Percentiles rank a stretch among this genome's conserved stretches.
Conservation (phyloP, 2,329 filamentous ascomycete species). For the Incumbomyces lentus region DNA sequence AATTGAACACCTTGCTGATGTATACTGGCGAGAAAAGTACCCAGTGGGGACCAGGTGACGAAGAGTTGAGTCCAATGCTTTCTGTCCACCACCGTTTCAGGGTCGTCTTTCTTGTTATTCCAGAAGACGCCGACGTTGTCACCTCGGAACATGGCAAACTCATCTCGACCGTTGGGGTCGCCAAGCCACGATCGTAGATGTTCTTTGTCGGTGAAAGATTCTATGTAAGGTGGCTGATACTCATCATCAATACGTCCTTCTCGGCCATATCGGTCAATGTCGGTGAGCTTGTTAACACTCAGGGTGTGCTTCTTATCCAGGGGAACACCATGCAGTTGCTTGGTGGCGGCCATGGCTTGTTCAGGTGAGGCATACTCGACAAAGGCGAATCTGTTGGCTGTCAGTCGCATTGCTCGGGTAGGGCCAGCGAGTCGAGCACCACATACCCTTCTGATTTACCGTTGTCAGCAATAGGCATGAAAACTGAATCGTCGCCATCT, state of each 20-base stretch:
- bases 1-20: constrained; percentile 94
- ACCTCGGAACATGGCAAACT: constrained; percentile 88
- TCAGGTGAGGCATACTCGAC: constrained; percentile 88
- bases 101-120: constrained; percentile 91
- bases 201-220: constrained; percentile 82
- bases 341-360: constrained; percentile 80
- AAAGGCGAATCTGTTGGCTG: constrained; percentile 67
- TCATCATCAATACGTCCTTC: constrained; percentile 90
- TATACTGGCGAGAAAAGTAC: constrained; percentile 88
- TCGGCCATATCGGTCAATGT: constrained; percentile 90
- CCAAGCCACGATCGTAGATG: constrained; percentile 89
- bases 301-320: constrained; percentile 97
- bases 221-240: constrained; percentile 70
- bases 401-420: constrained; percentile 11
- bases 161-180: constrained; percentile 80
- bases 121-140: constrained; percentile 92
- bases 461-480: constrained; percentile 86
- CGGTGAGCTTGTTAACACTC: constrained; percentile 93
- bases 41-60: constrained; percentile 92
- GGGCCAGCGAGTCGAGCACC: not conserved
- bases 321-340: constrained; percentile 72
- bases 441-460: constrained; percentile 75
- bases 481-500: constrained; percentile 75
- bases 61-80: constrained; percentile 97
- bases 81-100: constrained; percentile 82